Base-by-base conservation (phyloP, 139 green algal genomes). In the Zygnema circumcarinatum region DNA sequence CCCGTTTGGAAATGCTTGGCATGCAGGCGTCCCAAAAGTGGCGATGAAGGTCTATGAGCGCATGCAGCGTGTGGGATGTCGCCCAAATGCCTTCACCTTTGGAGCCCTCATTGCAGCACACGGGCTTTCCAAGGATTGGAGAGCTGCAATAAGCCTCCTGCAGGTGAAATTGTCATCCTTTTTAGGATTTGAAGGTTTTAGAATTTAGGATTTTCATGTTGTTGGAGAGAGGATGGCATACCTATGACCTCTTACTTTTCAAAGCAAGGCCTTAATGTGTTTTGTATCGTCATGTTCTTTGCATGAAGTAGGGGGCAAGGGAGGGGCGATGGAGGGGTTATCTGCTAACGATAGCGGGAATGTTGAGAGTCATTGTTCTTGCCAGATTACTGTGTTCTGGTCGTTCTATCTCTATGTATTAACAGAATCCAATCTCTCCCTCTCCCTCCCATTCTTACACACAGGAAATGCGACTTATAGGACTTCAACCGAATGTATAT, bases 41-140 rank as follows among this genome's bases (percentile, higher is more conserved):
- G 81, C 73, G 20, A 1, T 84, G 68, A 54, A 47, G 0, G 68
- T 87, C 35, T 87, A 84, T 21, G 40, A 87, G 7, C 20, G 73
- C 0, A 87, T 94, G 81, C 80, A 79, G 53, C 29, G n/a, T 25
- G 56, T 29, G 1, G 72, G 90, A 1, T 74, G 94, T 68, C 25
- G 32, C 29, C 87, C 92, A n/a, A 93, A 95, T 74, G n/a, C 67
- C 31, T 83, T 89, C 88, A 94, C 92, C 0, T 95, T 92, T 36
- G 69, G 62, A 35, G 76, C 87, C 32, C 83, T 94, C 16, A 87
- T 94, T 74, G 92, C 93, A 67, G 87, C 85, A 20, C 84, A 90
- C 20, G 93, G 88, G 2, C 76, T 82, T 54, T 69, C 78, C 16
- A 85, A 74, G 42, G 87, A 94, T 84, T 84, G 87, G 0, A 76